phyloP scores from a whole-genome alignment of 2,329 filamentous ascomycete species.

The Stachybotrys elegans region DNA sequence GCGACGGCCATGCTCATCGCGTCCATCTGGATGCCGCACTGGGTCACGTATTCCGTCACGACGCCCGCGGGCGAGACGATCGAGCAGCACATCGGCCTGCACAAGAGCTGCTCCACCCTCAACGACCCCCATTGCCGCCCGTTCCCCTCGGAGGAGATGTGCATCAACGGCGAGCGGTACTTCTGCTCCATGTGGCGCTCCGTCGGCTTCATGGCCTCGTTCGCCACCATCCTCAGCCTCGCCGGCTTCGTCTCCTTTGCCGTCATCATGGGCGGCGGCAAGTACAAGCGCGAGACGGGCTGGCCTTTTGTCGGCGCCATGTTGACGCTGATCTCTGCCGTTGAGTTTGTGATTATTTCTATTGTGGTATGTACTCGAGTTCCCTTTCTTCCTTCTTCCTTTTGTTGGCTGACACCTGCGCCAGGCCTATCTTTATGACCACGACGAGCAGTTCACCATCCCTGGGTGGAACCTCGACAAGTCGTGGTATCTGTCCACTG shows the following conservation, averaged over 20 bases:
- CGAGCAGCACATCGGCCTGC: constrained; percentile 67
- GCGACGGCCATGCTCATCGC: constrained; percentile 67
- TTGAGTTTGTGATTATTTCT: constrained; percentile 72
- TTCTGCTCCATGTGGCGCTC: constrained; percentile 94
- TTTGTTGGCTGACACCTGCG: too few species aligned
- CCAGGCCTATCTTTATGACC: constrained; percentile 76
- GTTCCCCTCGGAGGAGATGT: constrained; percentile 28
- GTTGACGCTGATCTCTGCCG: constrained; percentile 58
- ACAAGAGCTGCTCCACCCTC: constrained; percentile 72
- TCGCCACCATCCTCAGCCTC: constrained; percentile 76
- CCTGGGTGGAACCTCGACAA: constrained; percentile 75
- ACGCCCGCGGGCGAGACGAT: constrained; percentile 41
- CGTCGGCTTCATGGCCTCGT: constrained; percentile 81
- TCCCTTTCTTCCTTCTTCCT: too few species aligned
- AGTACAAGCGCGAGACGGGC: constrained; percentile 72
- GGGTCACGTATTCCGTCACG: constrained; percentile 60
- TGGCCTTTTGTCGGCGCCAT: constrained; percentile 73
- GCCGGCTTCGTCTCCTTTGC: constrained; percentile 75
- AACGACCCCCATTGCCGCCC: constrained; percentile 53
- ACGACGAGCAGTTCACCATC: constrained; percentile 76
- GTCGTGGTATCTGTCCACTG: constrained; percentile 68
- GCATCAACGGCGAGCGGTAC: constrained; percentile 46
- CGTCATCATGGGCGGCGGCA: constrained; percentile 72
- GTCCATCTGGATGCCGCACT: constrained; percentile 64
- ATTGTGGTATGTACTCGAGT: constrained; percentile 64